Conservation (phyloP, 2,329 filamentous ascomycete genomes). For the Trichophaea hybrida region DNA sequence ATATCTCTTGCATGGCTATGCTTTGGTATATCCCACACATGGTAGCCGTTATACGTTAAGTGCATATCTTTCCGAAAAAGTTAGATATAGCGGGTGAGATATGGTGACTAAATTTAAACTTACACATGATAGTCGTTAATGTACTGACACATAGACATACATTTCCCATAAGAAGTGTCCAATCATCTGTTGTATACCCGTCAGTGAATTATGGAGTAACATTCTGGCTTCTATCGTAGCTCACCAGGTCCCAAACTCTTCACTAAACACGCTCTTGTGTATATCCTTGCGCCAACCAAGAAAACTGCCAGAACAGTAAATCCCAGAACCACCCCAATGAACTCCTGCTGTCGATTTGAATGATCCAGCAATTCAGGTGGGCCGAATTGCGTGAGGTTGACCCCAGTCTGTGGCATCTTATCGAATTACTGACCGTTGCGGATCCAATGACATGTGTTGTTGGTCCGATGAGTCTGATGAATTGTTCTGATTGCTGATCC, state of each 20-base stretch:
- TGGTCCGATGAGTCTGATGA: neutral
- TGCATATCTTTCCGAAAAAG: constrained; percentile 1
- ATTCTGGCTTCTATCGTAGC: neutral
- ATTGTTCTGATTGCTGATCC: too few relatives aligned
- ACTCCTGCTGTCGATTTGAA: constrained; percentile 5
- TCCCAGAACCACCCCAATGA: constrained; percentile 8
- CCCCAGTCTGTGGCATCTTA: neutral
- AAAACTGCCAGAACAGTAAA: constrained; percentile 5
- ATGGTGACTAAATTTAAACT: neutral
- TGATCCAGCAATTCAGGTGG: constrained; percentile 3
- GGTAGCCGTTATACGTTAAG: constrained; percentile 1
- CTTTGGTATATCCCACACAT: constrained; percentile 3
- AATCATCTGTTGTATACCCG: neutral
- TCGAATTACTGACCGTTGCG: neutral
- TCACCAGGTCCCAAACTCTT: constrained; percentile 13
- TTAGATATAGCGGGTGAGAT: neutral
- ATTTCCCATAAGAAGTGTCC: neutral
- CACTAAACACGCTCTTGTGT: constrained; percentile 12
- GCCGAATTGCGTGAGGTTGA: neutral
- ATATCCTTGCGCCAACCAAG: constrained; percentile 10
- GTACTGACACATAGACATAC: neutral
- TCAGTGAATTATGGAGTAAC: neutral
- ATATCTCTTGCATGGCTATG: neutral
- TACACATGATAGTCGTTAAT: neutral
- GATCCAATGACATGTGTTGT: neutral